Evolutionary conservation across 2,329 filamentous ascomycete species (phyloP).

Genomic region (Emergomyces pasteurianus): DNA sequence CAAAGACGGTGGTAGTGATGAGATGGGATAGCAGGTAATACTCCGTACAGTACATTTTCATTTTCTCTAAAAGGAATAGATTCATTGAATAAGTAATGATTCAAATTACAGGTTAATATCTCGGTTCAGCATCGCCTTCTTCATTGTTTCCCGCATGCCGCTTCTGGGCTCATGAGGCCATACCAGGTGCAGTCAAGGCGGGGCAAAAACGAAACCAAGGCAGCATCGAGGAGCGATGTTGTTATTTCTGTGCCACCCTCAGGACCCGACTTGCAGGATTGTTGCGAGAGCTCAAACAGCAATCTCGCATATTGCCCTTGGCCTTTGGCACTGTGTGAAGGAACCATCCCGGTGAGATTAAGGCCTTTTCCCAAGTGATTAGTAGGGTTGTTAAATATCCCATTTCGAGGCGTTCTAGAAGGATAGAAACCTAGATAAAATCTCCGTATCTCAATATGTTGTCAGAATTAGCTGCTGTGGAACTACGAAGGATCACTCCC

Average conservation of each 20-base stretch:
- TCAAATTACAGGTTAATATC: background rate
- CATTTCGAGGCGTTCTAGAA: background rate
- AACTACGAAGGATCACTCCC: too few relatives aligned
- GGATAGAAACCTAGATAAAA: background rate
- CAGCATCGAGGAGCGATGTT: background rate
- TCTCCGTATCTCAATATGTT: too few relatives aligned
- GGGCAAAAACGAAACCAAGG: background rate
- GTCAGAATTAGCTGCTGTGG: too few relatives aligned
- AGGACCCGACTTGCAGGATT: background rate
- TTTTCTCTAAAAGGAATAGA: too few relatives aligned
- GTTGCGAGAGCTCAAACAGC: background rate
- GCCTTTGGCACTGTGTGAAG: background rate
- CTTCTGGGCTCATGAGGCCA: background rate
- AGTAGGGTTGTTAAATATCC: background rate
- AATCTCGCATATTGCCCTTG: background rate
- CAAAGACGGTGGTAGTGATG: too few relatives aligned
- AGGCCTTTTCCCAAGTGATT: background rate
- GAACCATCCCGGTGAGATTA: background rate
- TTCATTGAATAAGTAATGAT: too few relatives aligned
- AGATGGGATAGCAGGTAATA: too few relatives aligned
- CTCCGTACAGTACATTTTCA: too few relatives aligned
- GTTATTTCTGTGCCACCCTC: background rate
- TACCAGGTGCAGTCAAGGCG: background rate
- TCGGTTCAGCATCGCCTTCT: background rate
- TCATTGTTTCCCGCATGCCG: background rate